These are phyloP conservation scores for Scedosporium aurantiacum DNA, from an alignment of 2,329 filamentous ascomycete genomes.

Conservation along the genomic window DNA sequence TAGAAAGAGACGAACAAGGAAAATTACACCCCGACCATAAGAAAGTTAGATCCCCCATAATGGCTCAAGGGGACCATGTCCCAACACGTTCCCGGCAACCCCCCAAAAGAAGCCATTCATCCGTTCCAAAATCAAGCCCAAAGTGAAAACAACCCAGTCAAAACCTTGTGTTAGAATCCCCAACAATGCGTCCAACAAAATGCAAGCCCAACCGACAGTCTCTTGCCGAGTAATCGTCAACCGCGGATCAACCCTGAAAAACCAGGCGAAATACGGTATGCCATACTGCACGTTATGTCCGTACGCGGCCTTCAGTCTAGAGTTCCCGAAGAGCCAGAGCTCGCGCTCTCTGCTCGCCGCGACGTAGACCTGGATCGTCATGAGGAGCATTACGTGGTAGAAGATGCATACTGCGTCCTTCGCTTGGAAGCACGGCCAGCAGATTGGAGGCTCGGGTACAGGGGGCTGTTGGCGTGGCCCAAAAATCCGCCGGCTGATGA, in stretches of 20 bases:
- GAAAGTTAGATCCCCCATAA: no score
- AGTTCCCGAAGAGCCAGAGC: conserved; percentile 21
- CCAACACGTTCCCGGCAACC: background rate
- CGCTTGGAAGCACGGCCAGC: background rate
- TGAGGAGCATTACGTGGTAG: conserved; percentile 7
- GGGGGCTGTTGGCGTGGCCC: background rate
- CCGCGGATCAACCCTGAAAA: background rate
- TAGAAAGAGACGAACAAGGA: no score
- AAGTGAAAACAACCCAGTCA: background rate
- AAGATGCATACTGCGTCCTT: conserved; percentile 2
- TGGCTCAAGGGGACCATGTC: background rate
- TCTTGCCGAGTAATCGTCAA: background rate
- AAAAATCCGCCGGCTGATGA: background rate
- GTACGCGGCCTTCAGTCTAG: background rate
- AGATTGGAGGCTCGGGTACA: background rate
- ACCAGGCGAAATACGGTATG: background rate
- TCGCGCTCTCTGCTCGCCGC: conserved; percentile 13
- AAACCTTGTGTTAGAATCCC: background rate
- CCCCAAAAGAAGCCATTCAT: background rate
- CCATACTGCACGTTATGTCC: background rate
- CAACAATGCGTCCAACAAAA: background rate
- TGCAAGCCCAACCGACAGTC: background rate
- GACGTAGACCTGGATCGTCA: conserved; percentile 12
- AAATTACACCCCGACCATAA: no score
- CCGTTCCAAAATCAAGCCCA: background rate